Conservation (phyloP, 2,329 filamentous ascomycete genomes). For the Hymenoscyphus salicellus region DNA sequence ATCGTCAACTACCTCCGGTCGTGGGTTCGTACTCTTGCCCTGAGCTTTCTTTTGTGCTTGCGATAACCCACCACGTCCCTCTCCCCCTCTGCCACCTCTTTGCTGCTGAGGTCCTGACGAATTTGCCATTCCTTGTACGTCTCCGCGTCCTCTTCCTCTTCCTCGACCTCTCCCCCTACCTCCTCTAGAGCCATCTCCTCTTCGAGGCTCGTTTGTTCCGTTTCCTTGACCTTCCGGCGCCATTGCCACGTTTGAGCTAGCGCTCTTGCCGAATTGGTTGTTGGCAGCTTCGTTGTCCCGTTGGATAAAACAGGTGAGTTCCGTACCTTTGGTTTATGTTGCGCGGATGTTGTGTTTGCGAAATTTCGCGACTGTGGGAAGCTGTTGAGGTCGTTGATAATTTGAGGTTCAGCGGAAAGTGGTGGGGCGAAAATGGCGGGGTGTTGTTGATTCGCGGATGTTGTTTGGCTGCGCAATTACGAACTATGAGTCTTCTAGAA, state of each 20-base stretch:
- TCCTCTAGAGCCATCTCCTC: slow-evolving; percentile 38
- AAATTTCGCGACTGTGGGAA: background rate
- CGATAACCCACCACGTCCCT: slow-evolving; percentile 14
- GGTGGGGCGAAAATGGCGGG: slow-evolving; percentile 8
- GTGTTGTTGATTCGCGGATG: slow-evolving; percentile 1
- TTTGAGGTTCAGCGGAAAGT: slow-evolving; percentile 3
- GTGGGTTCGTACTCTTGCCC: background rate
- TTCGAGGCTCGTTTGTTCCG: slow-evolving; percentile 29
- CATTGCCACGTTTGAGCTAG: slow-evolving; percentile 5
- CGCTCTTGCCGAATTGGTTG: background rate
- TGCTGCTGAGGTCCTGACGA: background rate
- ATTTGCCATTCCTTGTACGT: slow-evolving; percentile 6
- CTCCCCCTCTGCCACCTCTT: slow-evolving; percentile 22
- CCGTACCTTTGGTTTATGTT: too few relatives aligned
- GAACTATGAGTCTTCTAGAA: slow-evolving; percentile 6
- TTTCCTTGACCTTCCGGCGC: slow-evolving; percentile 28
- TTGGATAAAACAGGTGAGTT: background rate
- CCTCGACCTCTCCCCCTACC: slow-evolving; percentile 41
- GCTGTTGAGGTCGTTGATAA: background rate
- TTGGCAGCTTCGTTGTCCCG: background rate
- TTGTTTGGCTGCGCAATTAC: background rate
- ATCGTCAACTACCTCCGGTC: slow-evolving; percentile 3
- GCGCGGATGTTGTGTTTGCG: too few relatives aligned
- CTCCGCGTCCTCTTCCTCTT: slow-evolving; percentile 35
- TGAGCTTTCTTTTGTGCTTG: slow-evolving; percentile 10